Conservation (phyloP, 2,329 filamentous ascomycete genomes). For the Fusarium sp. region DNA sequence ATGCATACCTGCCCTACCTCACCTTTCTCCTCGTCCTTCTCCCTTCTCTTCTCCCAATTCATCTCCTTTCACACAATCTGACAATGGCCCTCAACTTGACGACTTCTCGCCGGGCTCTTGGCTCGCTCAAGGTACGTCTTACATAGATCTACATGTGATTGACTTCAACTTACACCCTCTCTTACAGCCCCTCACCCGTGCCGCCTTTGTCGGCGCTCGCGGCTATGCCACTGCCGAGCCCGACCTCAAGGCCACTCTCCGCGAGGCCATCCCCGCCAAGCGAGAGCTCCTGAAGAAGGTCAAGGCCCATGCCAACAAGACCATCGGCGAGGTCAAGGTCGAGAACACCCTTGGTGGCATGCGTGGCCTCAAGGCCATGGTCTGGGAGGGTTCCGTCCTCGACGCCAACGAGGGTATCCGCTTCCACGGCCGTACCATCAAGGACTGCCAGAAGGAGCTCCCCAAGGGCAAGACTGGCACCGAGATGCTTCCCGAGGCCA, state of each 20-base stretch:
- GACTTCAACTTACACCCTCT: constrained; percentile 11
- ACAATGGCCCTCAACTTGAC: constrained; percentile 75
- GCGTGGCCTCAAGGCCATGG: constrained; percentile 97
- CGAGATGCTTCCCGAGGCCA: constrained; percentile 98
- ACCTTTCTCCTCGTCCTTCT: constrained; percentile 1
- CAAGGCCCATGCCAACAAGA: constrained; percentile 85
- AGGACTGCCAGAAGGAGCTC: constrained; percentile 93
- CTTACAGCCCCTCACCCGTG: constrained; percentile 48
- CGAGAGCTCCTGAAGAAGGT: constrained; percentile 93
- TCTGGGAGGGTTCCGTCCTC: constrained; percentile 98
- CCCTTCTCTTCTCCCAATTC: constrained; percentile 7
- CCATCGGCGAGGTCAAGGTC: constrained; percentile 91
- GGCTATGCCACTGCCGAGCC: constrained; percentile 84
- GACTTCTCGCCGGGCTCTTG: constrained; percentile 71
- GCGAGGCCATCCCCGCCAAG: constrained; percentile 88
- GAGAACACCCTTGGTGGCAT: constrained; percentile 96
- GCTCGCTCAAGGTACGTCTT: constrained; percentile 70
- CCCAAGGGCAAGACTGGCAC: constrained; percentile 93
- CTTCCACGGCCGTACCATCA: constrained; percentile 98
- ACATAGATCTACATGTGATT: background rate
- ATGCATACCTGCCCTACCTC: constrained; percentile 15
- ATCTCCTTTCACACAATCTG: constrained; percentile 5
- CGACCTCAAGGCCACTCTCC: constrained; percentile 89
- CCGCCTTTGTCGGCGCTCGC: constrained; percentile 55
- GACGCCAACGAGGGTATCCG: constrained; percentile 97